Base-by-base conservation (phyloP, 345 rosid species). In the Brassica incana region DNA sequence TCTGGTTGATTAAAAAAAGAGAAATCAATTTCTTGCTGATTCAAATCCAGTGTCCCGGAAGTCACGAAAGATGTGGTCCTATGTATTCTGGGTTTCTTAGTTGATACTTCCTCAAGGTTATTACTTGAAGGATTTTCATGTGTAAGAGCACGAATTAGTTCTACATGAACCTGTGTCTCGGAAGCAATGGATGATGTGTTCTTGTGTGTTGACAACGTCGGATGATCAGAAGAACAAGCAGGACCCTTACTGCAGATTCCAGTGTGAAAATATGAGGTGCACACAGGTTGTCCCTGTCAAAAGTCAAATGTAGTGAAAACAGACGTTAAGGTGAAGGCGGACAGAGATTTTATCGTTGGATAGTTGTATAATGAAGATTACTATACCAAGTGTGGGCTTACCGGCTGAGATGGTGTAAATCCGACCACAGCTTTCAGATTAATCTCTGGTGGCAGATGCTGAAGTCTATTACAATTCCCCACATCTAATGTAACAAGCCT, bases 401-500 rank as follows among this genome's bases (percentile, higher is more conserved):
- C 48, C 48, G 48, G 48, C 48, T 40, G 48, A 40, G 48, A 40
- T 40, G 3, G 48, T 10, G 48, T 40, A 40, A 40, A 40, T 40
- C 48, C 48, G 36, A n/a, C 8, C 25, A 62, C 2, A 8, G 50
- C 23, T 70, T 62, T 69, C 1, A 52, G 0, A 11, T 75, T 52
- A 2, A 80, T 62, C 14, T 18, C 62, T 0, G 8, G 32, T 0
- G 79, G 71, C 5, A 63, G 76, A 36, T 75, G 30, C 14, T 50
- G 79, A 69, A 80, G 83, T 29, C 61, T 69, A 15, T 25, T 0
- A 56, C 83, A 75, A 5, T 75, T 15, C 12, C 63, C 61, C 50
- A 79, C 33, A 61, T 79, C 82, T 59, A 79, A 23, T 48, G 58
- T 73, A 45, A 45, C 60, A 67, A 79, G 78, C 32, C 18, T 23